Percentiles rank a stretch among this genome's conserved stretches.
Evolutionary conservation across 192 early-diverging fungal genomes (phyloP).

Genomic region (Podila epigama): DNA sequence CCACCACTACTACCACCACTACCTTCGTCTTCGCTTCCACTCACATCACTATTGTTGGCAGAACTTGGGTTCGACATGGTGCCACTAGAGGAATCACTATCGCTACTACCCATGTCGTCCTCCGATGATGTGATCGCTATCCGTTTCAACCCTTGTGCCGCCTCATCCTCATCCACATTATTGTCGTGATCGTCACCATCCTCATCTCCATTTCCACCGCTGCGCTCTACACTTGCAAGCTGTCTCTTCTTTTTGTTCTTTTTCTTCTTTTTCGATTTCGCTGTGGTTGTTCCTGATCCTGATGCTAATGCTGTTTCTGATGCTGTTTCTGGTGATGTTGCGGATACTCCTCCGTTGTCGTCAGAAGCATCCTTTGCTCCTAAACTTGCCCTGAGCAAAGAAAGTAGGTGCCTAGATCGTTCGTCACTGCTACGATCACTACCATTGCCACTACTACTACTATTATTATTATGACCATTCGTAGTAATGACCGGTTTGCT

Average conservation of each 20-base stretch:
- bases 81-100: background rate
- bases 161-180: background rate
- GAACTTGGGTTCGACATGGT: background rate
- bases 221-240: conserved; percentile 7
- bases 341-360: background rate
- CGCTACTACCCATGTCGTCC: too few species aligned
- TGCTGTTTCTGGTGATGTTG: background rate
- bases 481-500: background rate
- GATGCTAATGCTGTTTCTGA: background rate
- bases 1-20: too few species aligned
- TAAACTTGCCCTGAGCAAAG: too few species aligned
- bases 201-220: conserved; percentile 1
- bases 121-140: background rate
- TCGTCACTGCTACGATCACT: too few species aligned
- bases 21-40: background rate
- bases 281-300: background rate
- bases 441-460: too few species aligned
- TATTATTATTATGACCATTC: background rate
- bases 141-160: background rate
- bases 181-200: background rate
- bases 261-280: conserved; percentile 31
- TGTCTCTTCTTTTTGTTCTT: conserved; percentile 37
- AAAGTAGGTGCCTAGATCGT: too few species aligned
- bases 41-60: background rate
- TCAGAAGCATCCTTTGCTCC: background rate